Conservation (phyloP, 371 early-diverging fungal genomes). For the Capniomyces stellatus region DNA sequence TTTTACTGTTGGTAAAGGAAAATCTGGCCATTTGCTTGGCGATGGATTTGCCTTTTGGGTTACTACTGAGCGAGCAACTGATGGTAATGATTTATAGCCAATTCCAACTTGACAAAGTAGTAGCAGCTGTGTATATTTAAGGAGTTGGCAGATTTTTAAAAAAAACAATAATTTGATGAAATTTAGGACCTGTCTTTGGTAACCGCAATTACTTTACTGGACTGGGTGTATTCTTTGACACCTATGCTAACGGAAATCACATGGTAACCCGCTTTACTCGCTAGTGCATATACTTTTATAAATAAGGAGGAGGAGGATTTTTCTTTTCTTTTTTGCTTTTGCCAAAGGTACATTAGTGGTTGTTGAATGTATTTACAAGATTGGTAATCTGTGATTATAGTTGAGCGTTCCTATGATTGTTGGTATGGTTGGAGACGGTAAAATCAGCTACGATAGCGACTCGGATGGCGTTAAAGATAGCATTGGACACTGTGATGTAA, state of each 20-base stretch:
- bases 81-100: conserved; percentile 7
- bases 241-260: conserved; percentile 75
- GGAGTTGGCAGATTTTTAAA: no score
- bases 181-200: conserved; percentile 72
- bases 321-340: background rate
- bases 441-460: conserved; percentile 53
- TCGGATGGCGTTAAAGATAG: conserved; percentile 59
- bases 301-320: background rate
- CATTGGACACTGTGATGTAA: conserved; percentile 46
- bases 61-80: conserved; percentile 34
- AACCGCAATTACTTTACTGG: conserved; percentile 72
- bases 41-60: conserved; percentile 94
- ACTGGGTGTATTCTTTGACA: conserved; percentile 89
- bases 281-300: background rate
- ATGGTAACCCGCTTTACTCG: conserved; percentile 5
- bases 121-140: no score
- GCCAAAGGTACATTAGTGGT: background rate
- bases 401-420: conserved; percentile 66
- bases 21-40: conserved; percentile 43
- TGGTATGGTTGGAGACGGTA: conserved; percentile 87
- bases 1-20: conserved; percentile 57
- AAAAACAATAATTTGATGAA: background rate
- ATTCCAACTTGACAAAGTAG: background rate
- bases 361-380: background rate
- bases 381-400: no score